A percentile compares a stretch with the other conserved stretches of the same genome.
Evolutionary conservation across 129 eudicot genomes (phyloP).

Genomic region (Ambrosia artemisiifolia): DNA sequence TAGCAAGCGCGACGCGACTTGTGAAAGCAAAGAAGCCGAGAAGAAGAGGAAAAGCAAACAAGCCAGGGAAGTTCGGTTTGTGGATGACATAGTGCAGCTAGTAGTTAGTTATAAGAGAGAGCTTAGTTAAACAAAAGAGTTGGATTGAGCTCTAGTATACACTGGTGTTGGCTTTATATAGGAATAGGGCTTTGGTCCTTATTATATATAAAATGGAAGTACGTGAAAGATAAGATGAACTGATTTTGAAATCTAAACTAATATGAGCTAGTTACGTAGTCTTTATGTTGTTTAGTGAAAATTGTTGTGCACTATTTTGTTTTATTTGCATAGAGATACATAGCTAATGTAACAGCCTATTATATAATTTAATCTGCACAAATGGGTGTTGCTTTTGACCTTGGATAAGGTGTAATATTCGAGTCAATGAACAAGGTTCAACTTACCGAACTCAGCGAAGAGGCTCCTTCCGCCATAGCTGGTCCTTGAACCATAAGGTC

Average conservation of each 20-base stretch:
- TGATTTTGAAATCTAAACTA: neutral
- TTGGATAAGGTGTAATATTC: too few species aligned
- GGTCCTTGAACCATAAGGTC: too few species aligned
- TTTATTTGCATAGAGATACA: neutral
- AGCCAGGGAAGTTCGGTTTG: neutral
- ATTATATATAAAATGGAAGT: neutral
- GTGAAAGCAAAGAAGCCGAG: constrained; percentile 22
- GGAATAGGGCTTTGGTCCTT: neutral
- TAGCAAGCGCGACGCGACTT: constrained; percentile 21
- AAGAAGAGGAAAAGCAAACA: constrained; percentile 19
- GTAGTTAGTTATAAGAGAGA: constrained; percentile 28
- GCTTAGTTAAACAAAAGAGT: neutral
- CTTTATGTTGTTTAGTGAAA: neutral
- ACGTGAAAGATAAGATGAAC: neutral
- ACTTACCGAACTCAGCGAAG: too few species aligned
- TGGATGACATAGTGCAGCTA: constrained; percentile 18
- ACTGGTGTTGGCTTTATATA: constrained; percentile 5
- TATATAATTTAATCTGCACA: too few species aligned
- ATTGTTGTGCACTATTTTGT: neutral
- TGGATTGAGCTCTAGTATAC: constrained; percentile 3
- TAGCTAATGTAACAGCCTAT: too few species aligned
- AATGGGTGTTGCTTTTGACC: too few species aligned
- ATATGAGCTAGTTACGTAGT: neutral
- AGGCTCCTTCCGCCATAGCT: too few species aligned
- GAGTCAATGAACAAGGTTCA: too few species aligned